phyloP scores from a whole-genome alignment of 1,284 basidiomycete genomes.

The Rhodotorula sp. region DNA sequence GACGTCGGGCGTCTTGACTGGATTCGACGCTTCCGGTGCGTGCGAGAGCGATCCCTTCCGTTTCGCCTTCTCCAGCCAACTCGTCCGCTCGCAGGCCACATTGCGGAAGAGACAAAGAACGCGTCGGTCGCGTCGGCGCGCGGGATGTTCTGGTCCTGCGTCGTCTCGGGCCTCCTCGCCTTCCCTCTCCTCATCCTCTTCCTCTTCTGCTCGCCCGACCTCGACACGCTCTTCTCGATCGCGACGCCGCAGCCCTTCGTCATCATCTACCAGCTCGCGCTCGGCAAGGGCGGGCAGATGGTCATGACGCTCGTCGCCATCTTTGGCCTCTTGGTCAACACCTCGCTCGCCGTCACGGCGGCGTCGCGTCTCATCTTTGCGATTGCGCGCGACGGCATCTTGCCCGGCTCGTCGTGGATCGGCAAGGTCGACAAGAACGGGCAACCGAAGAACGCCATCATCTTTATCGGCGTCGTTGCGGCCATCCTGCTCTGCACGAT shows the following conservation, averaged over 20 bases:
- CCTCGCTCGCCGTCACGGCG: constrained; percentile 76
- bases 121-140: constrained; percentile 74
- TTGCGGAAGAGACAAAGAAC: constrained; percentile 84
- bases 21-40: constrained; percentile 64
- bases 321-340: constrained; percentile 75
- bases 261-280: constrained; percentile 72
- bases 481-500: constrained; percentile 73
- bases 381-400: constrained; percentile 80
- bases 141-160: constrained; percentile 70
- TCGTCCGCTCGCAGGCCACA: constrained; percentile 72
- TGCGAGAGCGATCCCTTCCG: no score
- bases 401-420: constrained; percentile 77
- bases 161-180: constrained; percentile 70
- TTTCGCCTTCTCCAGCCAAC: background rate
- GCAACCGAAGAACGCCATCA: constrained; percentile 63
- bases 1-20: constrained; percentile 76
- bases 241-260: constrained; percentile 83
- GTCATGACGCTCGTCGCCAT: constrained; percentile 80
- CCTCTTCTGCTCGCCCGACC: constrained; percentile 76
- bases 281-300: constrained; percentile 70
- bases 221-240: constrained; percentile 68
- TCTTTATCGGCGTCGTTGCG: constrained; percentile 52
- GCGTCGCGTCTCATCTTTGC: constrained; percentile 80
- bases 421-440: constrained; percentile 65
- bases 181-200: constrained; percentile 66